Conservation (phyloP, 1,284 basidiomycete genomes). For the Heliocybe sulcata region DNA sequence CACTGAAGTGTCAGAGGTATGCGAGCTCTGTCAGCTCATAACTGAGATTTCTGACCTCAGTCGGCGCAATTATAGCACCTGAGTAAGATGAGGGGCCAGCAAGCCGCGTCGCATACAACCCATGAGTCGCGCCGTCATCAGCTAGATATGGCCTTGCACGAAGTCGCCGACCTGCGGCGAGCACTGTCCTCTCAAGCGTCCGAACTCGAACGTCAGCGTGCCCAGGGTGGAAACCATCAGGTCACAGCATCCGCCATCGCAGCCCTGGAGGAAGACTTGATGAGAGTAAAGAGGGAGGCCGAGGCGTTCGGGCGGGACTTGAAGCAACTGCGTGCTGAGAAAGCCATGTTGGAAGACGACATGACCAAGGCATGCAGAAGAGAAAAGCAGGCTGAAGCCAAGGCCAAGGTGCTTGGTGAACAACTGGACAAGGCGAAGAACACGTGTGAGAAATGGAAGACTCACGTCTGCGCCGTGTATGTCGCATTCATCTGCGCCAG, state of each 20-base stretch:
- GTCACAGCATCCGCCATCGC: slow-evolving; percentile 53
- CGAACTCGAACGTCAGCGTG: slow-evolving; percentile 62
- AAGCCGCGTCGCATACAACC: slow-evolving; percentile 51
- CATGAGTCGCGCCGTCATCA: slow-evolving; percentile 68
- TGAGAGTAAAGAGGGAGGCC: slow-evolving; percentile 64
- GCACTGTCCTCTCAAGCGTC: slow-evolving; percentile 54
- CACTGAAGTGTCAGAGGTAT: slow-evolving; percentile 57
- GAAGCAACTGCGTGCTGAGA: slow-evolving; percentile 54
- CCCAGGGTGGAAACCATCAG: slow-evolving; percentile 51
- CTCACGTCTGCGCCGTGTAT: slow-evolving; percentile 50
- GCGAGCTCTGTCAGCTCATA: slow-evolving; percentile 11
- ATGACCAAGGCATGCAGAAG: slow-evolving; percentile 21
- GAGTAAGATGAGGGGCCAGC: slow-evolving; percentile 53
- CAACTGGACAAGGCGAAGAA: slow-evolving; percentile 45
- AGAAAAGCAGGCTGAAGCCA: slow-evolving; percentile 57
- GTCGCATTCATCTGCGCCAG: slow-evolving; percentile 19
- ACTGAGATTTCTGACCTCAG: not conserved
- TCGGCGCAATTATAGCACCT: slow-evolving; percentile 32
- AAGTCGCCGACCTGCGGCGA: slow-evolving; percentile 66
- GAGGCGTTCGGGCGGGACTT: slow-evolving; percentile 73
- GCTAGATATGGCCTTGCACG: slow-evolving; percentile 59
- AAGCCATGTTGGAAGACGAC: slow-evolving; percentile 57
- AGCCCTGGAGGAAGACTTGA: slow-evolving; percentile 60
- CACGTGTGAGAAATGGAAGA: slow-evolving; percentile 36
- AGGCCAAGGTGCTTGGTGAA: slow-evolving; percentile 60